Conservation (phyloP, 805 yeast species). For the Kodamaea kaohsiungensis region DNA sequence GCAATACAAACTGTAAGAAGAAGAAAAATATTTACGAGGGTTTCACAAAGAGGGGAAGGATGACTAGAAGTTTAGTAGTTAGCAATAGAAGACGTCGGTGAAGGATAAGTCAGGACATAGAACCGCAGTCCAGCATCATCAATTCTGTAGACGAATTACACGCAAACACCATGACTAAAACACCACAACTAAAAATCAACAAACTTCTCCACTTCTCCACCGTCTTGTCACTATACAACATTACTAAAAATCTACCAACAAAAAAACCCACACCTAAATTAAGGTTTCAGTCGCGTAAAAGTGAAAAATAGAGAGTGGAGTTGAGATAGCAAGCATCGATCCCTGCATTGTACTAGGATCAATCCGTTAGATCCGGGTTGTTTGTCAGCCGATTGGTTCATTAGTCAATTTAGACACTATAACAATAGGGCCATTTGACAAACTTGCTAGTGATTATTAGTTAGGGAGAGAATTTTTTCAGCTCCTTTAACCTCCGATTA, state of each 20-base stretch:
- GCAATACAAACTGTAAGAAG: background rate
- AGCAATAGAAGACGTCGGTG: background rate
- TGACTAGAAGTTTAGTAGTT: background rate
- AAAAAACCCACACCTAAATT: background rate
- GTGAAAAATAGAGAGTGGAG: background rate
- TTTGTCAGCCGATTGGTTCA: background rate
- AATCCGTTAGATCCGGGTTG: background rate
- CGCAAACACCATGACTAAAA: background rate
- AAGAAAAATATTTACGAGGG: background rate
- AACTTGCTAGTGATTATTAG: no score
- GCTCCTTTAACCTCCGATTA: no score
- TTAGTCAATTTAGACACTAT: no score
- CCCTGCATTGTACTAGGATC: background rate
- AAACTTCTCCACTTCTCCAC: background rate
- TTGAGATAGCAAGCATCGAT: background rate
- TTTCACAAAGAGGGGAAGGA: background rate
- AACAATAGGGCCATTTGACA: no score
- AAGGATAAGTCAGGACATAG: background rate
- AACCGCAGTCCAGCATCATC: background rate
- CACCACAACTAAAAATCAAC: background rate
- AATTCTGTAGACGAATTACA: background rate
- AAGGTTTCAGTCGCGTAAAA: constrained; percentile 2
- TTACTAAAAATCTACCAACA: background rate
- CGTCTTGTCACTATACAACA: background rate
- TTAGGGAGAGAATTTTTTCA: no score